These are phyloP conservation scores for Phoma sp. DNA, from an alignment of 2,329 filamentous ascomycete species.

Conservation along the genomic window DNA sequence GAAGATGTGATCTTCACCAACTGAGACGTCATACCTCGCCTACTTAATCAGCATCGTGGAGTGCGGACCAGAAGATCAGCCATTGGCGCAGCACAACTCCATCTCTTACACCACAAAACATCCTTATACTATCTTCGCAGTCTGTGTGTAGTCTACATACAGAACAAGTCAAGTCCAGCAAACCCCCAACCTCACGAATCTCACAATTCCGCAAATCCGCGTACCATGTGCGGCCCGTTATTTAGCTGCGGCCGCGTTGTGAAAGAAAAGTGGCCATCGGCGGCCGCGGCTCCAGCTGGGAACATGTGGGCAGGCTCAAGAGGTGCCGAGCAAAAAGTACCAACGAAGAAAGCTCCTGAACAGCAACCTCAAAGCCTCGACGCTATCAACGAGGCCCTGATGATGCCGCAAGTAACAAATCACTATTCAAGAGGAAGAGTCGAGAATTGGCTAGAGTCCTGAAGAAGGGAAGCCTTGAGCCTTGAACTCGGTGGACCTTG, in stretches of 20 bases:
- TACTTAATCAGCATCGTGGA: conserved; percentile 11
- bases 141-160: not conserved
- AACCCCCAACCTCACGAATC: not conserved
- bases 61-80: conserved; percentile 9
- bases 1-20: conserved; percentile 1
- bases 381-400: conserved; percentile 7
- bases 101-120: conserved; percentile 6
- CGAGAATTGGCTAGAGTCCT: conserved; percentile 8
- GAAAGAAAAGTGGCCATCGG: conserved; percentile 15
- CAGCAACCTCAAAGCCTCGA: conserved; percentile 2
- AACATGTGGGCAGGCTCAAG: conserved; percentile 17
- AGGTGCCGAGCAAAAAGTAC: conserved; percentile 2
- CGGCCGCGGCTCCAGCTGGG: conserved; percentile 14
- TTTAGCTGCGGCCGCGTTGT: conserved; percentile 9
- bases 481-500: too few species aligned
- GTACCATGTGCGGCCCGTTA: conserved; percentile 10
- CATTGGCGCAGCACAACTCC: conserved; percentile 2
- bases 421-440: conserved; percentile 16
- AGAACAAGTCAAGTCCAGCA: not conserved
- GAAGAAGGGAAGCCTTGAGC: too few species aligned
- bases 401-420: conserved; percentile 19
- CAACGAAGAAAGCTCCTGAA: not conserved
- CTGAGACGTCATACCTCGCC: conserved; percentile 17
- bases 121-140: not conserved
- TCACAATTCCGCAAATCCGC: not conserved